Base-by-base conservation (phyloP, 768 basidiomycete genomes). In the Phlegmacium glaucopus region DNA sequence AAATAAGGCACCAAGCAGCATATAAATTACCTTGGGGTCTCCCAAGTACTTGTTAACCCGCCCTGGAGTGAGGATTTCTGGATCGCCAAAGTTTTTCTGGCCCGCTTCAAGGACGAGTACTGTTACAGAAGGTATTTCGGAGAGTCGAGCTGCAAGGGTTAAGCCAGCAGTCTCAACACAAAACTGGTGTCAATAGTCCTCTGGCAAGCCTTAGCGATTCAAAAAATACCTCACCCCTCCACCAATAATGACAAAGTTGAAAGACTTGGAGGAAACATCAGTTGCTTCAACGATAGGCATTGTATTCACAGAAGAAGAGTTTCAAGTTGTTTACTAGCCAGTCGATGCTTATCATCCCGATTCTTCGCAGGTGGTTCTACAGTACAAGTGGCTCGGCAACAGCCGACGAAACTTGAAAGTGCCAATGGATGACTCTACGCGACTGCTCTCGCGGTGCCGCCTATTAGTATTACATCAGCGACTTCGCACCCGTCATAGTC, bases 21-120 rank as follows among this genome's bases (percentile, higher is more conserved):
- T 43, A 22, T 22, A 22, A 5, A 22, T 22, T n/a, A 63, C 60
- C 46, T 65, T 55, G 11, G 61, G 51, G 42, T 67, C 49, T 15
- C 42, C 55, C 25, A 67, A 51, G 7, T 57, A 53, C 9, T 54
- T 44, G 1, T 54, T 59, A 47, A 58, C 66, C 48, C 63, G 62
- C 17, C 50, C 65, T 1, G 66, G 66, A 13, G 65, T 46, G 52
- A 59, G 45, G 32, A 69, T 64, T n/a, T 58, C 51, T 1, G 69
- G 64, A 46, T 72, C 70, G 28, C 60, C 58, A 1, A 66, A 49
- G 25, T 66, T 64, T 18, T 55, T 42, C 58, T 53, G 45, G 9
- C 70, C 70, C 9, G 66, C 65, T 49, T 71, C 70, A 9, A 71
- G 49, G n/a, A 72, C 63, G 15, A 71, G 58, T 25, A 71, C 68